Evolutionary conservation across 805 yeast species (phyloP).

Genomic region (Blastobotrys peoriensis): DNA sequence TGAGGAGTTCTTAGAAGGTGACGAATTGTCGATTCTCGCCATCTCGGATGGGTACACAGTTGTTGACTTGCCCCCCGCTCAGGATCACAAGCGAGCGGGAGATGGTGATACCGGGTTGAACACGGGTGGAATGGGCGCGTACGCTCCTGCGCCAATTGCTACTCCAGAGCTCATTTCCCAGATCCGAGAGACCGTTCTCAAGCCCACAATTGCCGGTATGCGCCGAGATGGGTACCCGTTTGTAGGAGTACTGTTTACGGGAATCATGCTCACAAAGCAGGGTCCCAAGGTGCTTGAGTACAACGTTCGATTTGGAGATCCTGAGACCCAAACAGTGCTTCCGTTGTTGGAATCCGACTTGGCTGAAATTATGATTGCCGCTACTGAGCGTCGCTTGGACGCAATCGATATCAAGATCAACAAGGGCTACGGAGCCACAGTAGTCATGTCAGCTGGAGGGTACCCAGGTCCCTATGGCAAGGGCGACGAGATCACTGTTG

Average conservation of each 20-base stretch:
- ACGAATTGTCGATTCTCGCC: slow-evolving; percentile 89
- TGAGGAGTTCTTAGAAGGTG: slow-evolving; percentile 95
- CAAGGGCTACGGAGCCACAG: slow-evolving; percentile 75
- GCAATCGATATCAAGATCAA: slow-evolving; percentile 52
- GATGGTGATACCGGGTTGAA: slow-evolving; percentile 91
- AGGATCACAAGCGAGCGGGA: slow-evolving; percentile 94
- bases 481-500: slow-evolving; percentile 76
- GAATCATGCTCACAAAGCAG: slow-evolving; percentile 78
- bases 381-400: slow-evolving; percentile 91
- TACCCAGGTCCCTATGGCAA: slow-evolving; percentile 84
- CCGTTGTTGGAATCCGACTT: slow-evolving; percentile 89
- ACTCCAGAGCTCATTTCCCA: slow-evolving; percentile 63
- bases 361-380: slow-evolving; percentile 86
- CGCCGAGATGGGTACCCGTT: slow-evolving; percentile 92
- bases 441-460: slow-evolving; percentile 95
- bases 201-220: slow-evolving; percentile 94
- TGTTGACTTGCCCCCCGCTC: slow-evolving; percentile 91
- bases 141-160: slow-evolving; percentile 96
- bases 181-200: slow-evolving; percentile 69
- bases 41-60: slow-evolving; percentile 90
- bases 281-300: slow-evolving; percentile 97
- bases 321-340: slow-evolving; percentile 95
- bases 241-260: slow-evolving; percentile 93
- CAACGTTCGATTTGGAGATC: slow-evolving; percentile 98
- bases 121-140: slow-evolving; percentile 99